A percentile compares a stretch with the other conserved stretches of the same genome.
Conservation (phyloP, 768 basidiomycete genomes). For the Suillus tomentosus region DNA sequence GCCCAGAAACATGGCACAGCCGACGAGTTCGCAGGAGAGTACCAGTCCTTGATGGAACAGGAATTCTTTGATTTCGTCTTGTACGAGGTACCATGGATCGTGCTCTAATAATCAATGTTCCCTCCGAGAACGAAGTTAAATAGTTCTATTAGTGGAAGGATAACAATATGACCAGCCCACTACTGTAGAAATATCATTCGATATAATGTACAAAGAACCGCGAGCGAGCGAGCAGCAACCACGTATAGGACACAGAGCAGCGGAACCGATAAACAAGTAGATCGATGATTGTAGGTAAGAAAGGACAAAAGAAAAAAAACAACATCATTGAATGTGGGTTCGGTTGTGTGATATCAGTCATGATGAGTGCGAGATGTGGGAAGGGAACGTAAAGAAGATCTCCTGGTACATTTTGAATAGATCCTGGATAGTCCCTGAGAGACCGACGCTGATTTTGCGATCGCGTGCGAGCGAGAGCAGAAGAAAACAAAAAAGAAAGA, state of each 20-base stretch:
- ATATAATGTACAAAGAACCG: constrained; percentile 41
- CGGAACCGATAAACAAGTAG: constrained; percentile 20
- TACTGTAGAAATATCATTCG: constrained; percentile 51
- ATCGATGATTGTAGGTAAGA: constrained; percentile 22
- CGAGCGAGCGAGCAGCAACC: constrained; percentile 13
- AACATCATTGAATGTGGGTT: constrained; percentile 16
- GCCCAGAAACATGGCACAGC: constrained; percentile 43
- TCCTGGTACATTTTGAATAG: constrained; percentile 38
- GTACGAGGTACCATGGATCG: constrained; percentile 91
- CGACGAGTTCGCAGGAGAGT: constrained; percentile 88
- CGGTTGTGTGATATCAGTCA: constrained; percentile 11
- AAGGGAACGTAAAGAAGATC: constrained; percentile 19
- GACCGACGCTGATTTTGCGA: constrained; percentile 31
- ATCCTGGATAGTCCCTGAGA: constrained; percentile 26
- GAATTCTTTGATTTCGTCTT: constrained; percentile 95
- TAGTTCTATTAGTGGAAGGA: constrained; percentile 58
- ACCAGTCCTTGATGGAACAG: constrained; percentile 89
- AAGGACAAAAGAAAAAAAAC: constrained; percentile 28
- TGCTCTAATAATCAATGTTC: constrained; percentile 45
- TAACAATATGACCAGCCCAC: constrained; percentile 64
- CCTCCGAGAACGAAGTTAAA: constrained; percentile 28
- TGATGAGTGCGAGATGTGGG: constrained; percentile 9
- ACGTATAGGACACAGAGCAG: constrained; percentile 9
- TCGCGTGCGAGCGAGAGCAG: constrained; percentile 15
- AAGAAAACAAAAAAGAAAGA: constrained; percentile 9